Conservation (phyloP, 2,329 filamentous ascomycete genomes). For the Dothidotthia symphoricarpi region DNA sequence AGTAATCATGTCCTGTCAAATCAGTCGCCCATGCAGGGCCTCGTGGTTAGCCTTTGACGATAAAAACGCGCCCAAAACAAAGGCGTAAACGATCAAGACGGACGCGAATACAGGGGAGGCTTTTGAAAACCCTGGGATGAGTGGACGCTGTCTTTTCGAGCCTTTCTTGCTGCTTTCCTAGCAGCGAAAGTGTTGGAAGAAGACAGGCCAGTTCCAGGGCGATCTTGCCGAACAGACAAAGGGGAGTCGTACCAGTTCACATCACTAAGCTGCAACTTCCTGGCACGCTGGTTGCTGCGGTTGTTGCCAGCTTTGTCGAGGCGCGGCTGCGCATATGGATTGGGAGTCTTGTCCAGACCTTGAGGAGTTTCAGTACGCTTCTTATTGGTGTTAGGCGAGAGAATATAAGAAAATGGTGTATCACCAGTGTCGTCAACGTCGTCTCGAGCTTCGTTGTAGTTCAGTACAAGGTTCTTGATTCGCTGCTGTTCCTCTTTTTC, state of each 20-base stretch:
- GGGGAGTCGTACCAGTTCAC: slow-evolving; percentile 80
- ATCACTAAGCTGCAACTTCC: slow-evolving; percentile 92
- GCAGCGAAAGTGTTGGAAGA: slow-evolving; percentile 4
- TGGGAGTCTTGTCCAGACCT: slow-evolving; percentile 44
- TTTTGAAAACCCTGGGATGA: slow-evolving; percentile 8
- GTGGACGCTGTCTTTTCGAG: slow-evolving; percentile 9
- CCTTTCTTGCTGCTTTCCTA: slow-evolving; percentile 9
- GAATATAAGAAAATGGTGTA: slow-evolving; percentile 44
- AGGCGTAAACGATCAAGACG: slow-evolving; percentile 8
- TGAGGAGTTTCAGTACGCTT: slow-evolving; percentile 41
- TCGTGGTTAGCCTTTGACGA: slow-evolving; percentile 24
- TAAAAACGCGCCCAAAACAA: slow-evolving; percentile 3
- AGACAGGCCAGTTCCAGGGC: slow-evolving; percentile 8
- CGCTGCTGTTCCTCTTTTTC: slow-evolving; percentile 95
- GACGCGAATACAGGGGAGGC: slow-evolving; percentile 1
- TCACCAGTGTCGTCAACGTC: slow-evolving; percentile 73
- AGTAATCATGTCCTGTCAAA: slow-evolving; percentile 32
- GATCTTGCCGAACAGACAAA: slow-evolving; percentile 18
- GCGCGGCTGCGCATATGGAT: slow-evolving; percentile 47
- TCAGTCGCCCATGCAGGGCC: slow-evolving; percentile 27
- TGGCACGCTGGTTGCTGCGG: slow-evolving; percentile 74
- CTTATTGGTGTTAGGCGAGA: slow-evolving; percentile 52
- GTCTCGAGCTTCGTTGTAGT: slow-evolving; percentile 83
- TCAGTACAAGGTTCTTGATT: slow-evolving; percentile 96
- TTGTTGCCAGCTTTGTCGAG: slow-evolving; percentile 61